Conservation (phyloP, 768 basidiomycete species). For the Suillus luteus region DNA sequence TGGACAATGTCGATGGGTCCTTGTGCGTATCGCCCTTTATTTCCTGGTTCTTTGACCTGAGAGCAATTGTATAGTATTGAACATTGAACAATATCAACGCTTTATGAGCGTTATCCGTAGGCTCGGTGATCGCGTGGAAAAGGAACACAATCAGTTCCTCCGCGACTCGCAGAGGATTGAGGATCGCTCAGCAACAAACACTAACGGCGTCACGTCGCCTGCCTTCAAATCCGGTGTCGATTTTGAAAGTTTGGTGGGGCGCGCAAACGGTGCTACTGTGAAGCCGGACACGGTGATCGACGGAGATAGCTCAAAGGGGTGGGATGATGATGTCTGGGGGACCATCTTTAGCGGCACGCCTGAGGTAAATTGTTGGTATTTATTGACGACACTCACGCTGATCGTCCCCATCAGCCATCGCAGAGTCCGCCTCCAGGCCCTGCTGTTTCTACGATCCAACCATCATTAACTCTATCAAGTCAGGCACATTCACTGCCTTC, state of each 20-base stretch:
- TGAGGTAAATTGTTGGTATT: constrained; percentile 25
- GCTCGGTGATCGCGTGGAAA: constrained; percentile 84
- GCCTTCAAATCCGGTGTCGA: constrained; percentile 59
- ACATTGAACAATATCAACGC: constrained; percentile 82
- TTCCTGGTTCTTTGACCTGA: constrained; percentile 12
- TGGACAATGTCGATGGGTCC: constrained; percentile 99
- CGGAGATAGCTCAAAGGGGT: constrained; percentile 39
- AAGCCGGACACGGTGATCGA: constrained; percentile 47
- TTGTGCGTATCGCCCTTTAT: constrained; percentile 46
- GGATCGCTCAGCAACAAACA: constrained; percentile 60
- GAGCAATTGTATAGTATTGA: constrained; percentile 54
- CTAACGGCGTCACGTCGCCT: constrained; percentile 41
- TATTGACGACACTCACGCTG: background rate
- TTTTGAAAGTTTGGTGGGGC: constrained; percentile 85
- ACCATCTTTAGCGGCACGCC: constrained; percentile 59
- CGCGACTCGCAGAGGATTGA: constrained; percentile 91
- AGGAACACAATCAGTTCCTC: constrained; percentile 89
- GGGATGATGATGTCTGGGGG: constrained; percentile 89
- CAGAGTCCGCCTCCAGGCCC: constrained; percentile 30
- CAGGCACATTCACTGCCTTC: constrained; percentile 42
- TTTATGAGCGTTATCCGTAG: constrained; percentile 87
- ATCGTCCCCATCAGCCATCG: background rate
- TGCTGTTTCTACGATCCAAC: constrained; percentile 10
- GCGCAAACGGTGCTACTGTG: constrained; percentile 45
- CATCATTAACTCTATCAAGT: constrained; percentile 2